A percentile compares a stretch with the other conserved stretches of the same genome.
Conservation (phyloP, 1,139 yeast genomes). For the Pichia sp. region DNA sequence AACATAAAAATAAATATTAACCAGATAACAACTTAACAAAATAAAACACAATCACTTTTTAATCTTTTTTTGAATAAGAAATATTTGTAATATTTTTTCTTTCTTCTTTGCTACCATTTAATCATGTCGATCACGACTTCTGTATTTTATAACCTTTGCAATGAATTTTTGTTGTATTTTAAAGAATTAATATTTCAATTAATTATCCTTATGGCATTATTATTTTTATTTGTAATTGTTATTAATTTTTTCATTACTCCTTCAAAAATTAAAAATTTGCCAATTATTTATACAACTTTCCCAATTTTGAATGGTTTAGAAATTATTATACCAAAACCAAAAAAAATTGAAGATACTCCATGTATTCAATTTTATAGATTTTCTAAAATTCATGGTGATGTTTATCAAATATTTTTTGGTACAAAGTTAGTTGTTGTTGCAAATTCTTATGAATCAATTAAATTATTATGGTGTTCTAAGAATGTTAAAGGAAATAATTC, state of each 20-base stretch:
- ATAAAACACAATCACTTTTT: too few relatives aligned
- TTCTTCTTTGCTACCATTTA: not conserved
- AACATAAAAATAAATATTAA: too few relatives aligned
- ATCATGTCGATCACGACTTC: not conserved
- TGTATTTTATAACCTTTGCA: not conserved
- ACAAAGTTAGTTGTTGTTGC: slow-evolving; percentile 52
- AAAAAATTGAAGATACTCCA: slow-evolving; percentile 31
- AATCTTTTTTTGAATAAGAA: too few relatives aligned
- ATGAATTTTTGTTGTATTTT: not conserved
- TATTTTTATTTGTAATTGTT: not conserved
- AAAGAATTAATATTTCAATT: not conserved
- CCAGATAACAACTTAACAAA: too few relatives aligned
- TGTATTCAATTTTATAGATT: slow-evolving; percentile 46
- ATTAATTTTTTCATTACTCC: slow-evolving; percentile 12
- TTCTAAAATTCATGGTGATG: slow-evolving; percentile 39
- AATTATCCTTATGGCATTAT: not conserved
- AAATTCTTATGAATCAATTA: slow-evolving; percentile 51
- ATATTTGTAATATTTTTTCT: not conserved
- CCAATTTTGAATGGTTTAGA: slow-evolving; percentile 26
- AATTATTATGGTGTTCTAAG: slow-evolving; percentile 45
- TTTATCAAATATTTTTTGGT: slow-evolving; percentile 63
- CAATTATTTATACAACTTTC: slow-evolving; percentile 16
- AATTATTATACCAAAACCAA: slow-evolving; percentile 23
- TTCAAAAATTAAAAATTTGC: slow-evolving; percentile 19
- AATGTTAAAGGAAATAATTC: slow-evolving; percentile 54